Base-by-base conservation (phyloP, 768 basidiomycete genomes). In the Rhodotorula graminis region DNA sequence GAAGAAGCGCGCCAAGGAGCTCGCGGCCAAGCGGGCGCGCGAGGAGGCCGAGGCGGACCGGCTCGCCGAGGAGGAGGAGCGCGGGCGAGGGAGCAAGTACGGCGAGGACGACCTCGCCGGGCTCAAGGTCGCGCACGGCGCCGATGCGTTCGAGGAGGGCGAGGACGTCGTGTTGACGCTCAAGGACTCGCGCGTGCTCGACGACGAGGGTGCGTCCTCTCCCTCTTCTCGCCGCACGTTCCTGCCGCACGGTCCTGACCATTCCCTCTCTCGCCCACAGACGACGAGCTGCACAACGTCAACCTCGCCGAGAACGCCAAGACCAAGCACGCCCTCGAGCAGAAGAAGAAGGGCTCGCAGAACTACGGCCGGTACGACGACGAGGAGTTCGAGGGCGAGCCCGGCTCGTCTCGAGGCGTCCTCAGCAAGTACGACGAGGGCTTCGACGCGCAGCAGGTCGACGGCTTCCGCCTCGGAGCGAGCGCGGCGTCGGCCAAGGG, bases 321-420 rank as follows among this genome's bases (percentile, higher is more conserved):
- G 31, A 86, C 85, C 25, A 87, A 90, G 78, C 89, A 92, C 82
- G 88, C 89, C 49, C 83, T 87, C 62, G 91, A 93, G 57, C 82
- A 90, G 61, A 95, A 96, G 82, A 92, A 89, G 58, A 93, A 95
- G 83, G 88, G 37, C 64, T 70, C 29, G 77, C 77, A 0, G 80
- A 90, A 91, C 79, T 98, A 97, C 79, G 93, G 92, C 0, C 94
- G 94, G 25, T 95, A 91, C 80, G 94, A 99, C 77, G 95, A 98
- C 77, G 93, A 95, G 10, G 96, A 98, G 79, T 97, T 98, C 76
- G 84, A 80, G n/a, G 33, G 90, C 88, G 33, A 85, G 84, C 59
- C 87, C 86, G 64, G 90, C n/a, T 85, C 88, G 84, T 93, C 91
- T 79, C 86, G 88, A 40, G 86, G 90, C 42, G 84, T 98, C 46